Percentiles rank a stretch among this genome's conserved stretches.
Conservation (phyloP, 2,329 filamentous ascomycete genomes). For the Paecilomyces dactylethromorphus region DNA sequence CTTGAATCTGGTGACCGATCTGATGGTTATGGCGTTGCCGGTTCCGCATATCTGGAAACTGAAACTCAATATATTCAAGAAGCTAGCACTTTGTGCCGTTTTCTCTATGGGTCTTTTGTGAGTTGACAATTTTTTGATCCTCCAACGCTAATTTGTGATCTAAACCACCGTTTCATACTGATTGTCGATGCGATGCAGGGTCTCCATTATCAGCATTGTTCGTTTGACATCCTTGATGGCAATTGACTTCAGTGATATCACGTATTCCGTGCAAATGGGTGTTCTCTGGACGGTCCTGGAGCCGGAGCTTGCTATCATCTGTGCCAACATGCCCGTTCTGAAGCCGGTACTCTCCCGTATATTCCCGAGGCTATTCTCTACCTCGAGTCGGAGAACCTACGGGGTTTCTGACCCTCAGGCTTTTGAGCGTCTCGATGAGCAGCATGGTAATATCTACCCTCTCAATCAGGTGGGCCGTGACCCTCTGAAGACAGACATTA, state of each 20-base stretch:
- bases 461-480: neutral
- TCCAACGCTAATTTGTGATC: neutral
- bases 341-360: neutral
- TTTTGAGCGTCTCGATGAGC: neutral
- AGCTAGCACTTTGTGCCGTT: neutral
- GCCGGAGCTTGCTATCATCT: neutral
- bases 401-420: neutral
- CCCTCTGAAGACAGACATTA: neutral
- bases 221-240: neutral
- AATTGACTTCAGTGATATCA: neutral
- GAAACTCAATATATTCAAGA: neutral
- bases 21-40: slow-evolving; percentile 1
- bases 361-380: neutral
- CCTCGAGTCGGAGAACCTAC: neutral
- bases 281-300: neutral
- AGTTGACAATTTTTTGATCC: neutral
- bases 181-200: neutral
- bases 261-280: neutral
- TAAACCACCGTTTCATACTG: neutral
- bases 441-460: neutral
- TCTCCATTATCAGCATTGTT: neutral
- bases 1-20: slow-evolving; percentile 2
- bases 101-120: slow-evolving; percentile 1
- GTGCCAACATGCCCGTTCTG: neutral
- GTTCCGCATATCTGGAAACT: slow-evolving; percentile 2